phyloP scores from a whole-genome alignment of 1,139 yeast genomes.

The Pichia sp. region DNA sequence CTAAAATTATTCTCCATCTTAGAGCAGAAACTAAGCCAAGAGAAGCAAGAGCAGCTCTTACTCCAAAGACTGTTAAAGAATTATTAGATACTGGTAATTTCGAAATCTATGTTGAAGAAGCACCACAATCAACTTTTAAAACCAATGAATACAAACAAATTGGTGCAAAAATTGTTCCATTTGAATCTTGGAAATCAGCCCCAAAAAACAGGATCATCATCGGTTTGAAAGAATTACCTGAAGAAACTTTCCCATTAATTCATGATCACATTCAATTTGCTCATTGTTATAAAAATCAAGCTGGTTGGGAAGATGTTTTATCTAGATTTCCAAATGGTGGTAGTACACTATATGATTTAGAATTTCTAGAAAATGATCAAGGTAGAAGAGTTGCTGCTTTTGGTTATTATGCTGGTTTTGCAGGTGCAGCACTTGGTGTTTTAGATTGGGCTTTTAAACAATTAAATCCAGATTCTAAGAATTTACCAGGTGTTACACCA shows the following conservation, averaged over 20 bases:
- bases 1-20: constrained; percentile 56
- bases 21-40: constrained; percentile 97
- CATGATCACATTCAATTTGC: constrained; percentile 98
- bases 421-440: constrained; percentile 96
- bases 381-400: constrained; percentile 99
- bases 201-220: constrained; percentile 84
- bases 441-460: constrained; percentile 94
- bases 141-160: constrained; percentile 67
- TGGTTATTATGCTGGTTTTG: constrained; percentile 98
- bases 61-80: constrained; percentile 84
- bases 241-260: constrained; percentile 84
- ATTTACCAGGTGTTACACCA: constrained; percentile 72
- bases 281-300: constrained; percentile 96
- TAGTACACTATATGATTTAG: constrained; percentile 87
- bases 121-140: constrained; percentile 74
- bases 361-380: constrained; percentile 85
- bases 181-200: constrained; percentile 87
- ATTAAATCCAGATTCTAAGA: constrained; percentile 53
- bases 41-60: constrained; percentile 95
- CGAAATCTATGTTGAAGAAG: constrained; percentile 79
- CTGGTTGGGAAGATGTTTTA: constrained; percentile 91
- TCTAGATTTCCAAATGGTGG: constrained; percentile 85
- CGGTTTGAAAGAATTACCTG: constrained; percentile 95
- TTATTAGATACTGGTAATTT: constrained; percentile 78
- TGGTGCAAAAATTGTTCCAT: constrained; percentile 87